Conservation (phyloP, 352 stramenopile species). For the Phytophthora pini region DNA sequence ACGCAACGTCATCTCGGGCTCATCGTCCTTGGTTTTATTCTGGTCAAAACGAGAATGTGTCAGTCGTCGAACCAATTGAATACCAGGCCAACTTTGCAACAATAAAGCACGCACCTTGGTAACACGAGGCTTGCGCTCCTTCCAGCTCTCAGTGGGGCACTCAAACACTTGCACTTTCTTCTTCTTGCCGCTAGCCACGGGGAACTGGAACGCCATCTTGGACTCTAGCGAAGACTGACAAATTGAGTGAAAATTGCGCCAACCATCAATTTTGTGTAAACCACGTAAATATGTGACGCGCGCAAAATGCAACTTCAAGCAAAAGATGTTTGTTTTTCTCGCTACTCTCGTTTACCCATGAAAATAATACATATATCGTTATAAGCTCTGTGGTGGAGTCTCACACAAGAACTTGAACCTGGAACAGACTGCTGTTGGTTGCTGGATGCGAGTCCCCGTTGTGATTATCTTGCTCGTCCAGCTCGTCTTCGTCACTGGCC, state of each 20-base stretch:
- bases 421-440: conserved; percentile 55
- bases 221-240: conserved; percentile 1
- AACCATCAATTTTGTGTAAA: conserved; percentile 21
- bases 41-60: conserved; percentile 13
- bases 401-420: conserved; percentile 73
- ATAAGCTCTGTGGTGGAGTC: background rate
- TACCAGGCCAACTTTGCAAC: background rate
- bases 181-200: conserved; percentile 78
- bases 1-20: conserved; percentile 52
- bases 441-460: conserved; percentile 7
- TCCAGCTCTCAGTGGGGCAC: conserved; percentile 79
- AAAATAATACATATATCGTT: conserved; percentile 22
- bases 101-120: conserved; percentile 34
- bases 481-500: conserved; percentile 23
- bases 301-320: conserved; percentile 5
- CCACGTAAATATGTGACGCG: conserved; percentile 35
- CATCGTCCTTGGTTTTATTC: conserved; percentile 33
- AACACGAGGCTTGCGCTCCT: conserved; percentile 42
- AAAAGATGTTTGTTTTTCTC: background rate
- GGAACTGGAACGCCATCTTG: conserved; percentile 69
- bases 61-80: conserved; percentile 2
- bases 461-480: conserved; percentile 15
- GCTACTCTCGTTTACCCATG: background rate
- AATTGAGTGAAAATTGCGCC: conserved; percentile 16
- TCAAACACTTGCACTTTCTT: conserved; percentile 81